A percentile compares a stretch with the other conserved stretches of the same genome.
These are phyloP conservation scores for Fusarium pseudocircinatum DNA, from an alignment of 2,329 filamentous ascomycete species.

Conservation along the genomic window DNA sequence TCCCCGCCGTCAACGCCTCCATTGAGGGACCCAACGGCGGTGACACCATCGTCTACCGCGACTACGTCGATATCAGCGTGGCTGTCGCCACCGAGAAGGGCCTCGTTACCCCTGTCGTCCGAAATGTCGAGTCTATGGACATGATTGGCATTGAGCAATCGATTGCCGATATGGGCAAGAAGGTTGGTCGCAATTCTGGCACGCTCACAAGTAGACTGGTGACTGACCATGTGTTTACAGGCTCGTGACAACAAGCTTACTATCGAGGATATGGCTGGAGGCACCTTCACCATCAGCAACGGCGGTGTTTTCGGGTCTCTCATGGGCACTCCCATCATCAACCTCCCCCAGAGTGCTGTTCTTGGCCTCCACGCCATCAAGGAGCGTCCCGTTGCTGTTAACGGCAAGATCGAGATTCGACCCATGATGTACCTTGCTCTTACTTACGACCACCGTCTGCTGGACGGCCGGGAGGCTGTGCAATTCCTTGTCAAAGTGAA, in stretches of 20 bases:
- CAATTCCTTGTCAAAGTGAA: conserved; percentile 98
- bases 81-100: conserved; percentile 98
- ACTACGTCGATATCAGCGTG: conserved; percentile 98
- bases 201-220: neutral
- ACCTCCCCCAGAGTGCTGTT: conserved; percentile 91
- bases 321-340: conserved; percentile 99
- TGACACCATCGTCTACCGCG: conserved; percentile 97
- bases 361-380: conserved; percentile 97
- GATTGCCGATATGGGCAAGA: conserved; percentile 95
- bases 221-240: conserved; percentile 46
- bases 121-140: conserved; percentile 90
- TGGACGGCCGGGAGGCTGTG: conserved; percentile 94
- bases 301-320: conserved; percentile 96
- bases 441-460: conserved; percentile 95
- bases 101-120: conserved; percentile 93
- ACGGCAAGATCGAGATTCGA: conserved; percentile 93
- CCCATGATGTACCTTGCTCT: conserved; percentile 99
- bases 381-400: conserved; percentile 86
- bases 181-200: conserved; percentile 63
- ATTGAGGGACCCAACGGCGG: conserved; percentile 96
- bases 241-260: conserved; percentile 96
- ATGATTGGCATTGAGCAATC: conserved; percentile 88
- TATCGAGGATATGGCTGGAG: conserved; percentile 98
- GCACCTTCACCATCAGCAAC: conserved; percentile 98
- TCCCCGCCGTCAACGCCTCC: conserved; percentile 95